Base-by-base conservation (phyloP, 2,329 filamentous ascomycete genomes). In the Exophiala sp. region DNA sequence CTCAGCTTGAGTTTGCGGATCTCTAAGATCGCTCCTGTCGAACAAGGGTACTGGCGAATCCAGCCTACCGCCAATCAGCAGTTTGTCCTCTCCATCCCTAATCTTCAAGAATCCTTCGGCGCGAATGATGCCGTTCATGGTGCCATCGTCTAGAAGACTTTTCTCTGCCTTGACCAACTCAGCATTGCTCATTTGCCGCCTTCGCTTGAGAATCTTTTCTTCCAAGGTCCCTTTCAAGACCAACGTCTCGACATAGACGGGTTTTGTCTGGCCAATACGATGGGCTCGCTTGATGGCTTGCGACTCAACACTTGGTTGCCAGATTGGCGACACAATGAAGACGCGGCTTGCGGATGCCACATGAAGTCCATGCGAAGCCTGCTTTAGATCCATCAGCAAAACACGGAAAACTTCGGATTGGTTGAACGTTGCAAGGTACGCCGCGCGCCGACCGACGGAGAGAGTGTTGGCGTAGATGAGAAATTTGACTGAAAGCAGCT, bases 221-320 rank as follows among this genome's bases (percentile, higher is more conserved):
- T 96, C 92, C 8, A 96, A 82, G 8, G 88, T 95, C 53, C 83
- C 84, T 50, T 81, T 81, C 5, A 96, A 73, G 1, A 96, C 86
- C 1, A 96, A 73, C 0, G 91, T 96, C 72, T 96, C 90, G 0
- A 96, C 91, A 7, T 83, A 83, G 0, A 96, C 91, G 0, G 84
- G 82, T 55, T 82, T 85, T 0, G 74, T 84, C 68, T 96, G 91
- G 9, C 90, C 91, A 63, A 96, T 95, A 10, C 92, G 81, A 61
- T 95, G 87, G 0, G 88, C 90, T 66, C 92, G 85, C 56, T 95
- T 95, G 59, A 96, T 89, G 0, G 92, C 92, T 69, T 97, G 92
- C 1, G 88, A 90, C 68, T 95, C 89, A 1, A 95, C 80, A 59
- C 88, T 76, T 0, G 90, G 90, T 48, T 91, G 88, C 67, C 94